Conservation (phyloP, 352 stramenopile genomes). For the Lagenidium giganteum region DNA sequence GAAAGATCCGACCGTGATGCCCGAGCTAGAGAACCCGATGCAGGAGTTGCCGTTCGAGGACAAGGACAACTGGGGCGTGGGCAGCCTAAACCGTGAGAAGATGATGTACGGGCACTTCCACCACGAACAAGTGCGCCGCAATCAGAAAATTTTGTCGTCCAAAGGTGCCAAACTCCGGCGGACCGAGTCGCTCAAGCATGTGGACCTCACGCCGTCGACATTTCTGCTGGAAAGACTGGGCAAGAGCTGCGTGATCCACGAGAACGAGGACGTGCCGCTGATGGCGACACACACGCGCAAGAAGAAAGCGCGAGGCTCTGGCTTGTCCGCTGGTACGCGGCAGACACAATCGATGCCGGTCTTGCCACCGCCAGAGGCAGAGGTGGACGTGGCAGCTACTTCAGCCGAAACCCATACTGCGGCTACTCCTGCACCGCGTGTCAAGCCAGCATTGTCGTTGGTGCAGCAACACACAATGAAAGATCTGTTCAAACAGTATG, state of each 20-base stretch:
- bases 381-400: constrained; percentile 3
- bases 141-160: constrained; percentile 35
- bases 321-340: background rate
- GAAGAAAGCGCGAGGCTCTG: too few species aligned
- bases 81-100: constrained; percentile 62
- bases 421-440: too few species aligned
- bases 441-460: too few species aligned
- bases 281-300: constrained; percentile 10
- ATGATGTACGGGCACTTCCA: constrained; percentile 77
- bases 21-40: constrained; percentile 10
- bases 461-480: constrained; percentile 17
- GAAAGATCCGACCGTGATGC: background rate
- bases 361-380: too few species aligned
- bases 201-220: constrained; percentile 55
- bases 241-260: constrained; percentile 42
- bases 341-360: constrained; percentile 6
- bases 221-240: constrained; percentile 71
- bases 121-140: constrained; percentile 57
- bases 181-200: constrained; percentile 28
- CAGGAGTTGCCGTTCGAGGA: constrained; percentile 57
- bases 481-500: constrained; percentile 42
- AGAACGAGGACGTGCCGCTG: constrained; percentile 15
- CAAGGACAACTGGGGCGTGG: constrained; percentile 80
- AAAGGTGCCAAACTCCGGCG: constrained; percentile 27
- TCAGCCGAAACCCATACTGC: too few species aligned